Percentiles rank a stretch among this genome's conserved stretches.
Evolutionary conservation across 805 yeast species (phyloP).

Genomic region (Candida jianshihensis): DNA sequence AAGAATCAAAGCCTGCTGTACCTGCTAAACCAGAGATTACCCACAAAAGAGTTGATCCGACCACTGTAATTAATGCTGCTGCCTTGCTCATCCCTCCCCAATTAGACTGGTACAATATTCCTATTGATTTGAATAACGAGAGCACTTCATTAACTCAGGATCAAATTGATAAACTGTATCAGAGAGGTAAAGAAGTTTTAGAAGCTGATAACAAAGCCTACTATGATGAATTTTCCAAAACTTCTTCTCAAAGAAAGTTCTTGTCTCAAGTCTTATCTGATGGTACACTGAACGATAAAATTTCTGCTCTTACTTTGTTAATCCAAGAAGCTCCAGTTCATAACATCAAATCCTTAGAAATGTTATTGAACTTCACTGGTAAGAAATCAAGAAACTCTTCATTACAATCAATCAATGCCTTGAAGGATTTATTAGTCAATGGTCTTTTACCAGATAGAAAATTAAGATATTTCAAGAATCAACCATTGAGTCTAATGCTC

Average conservation of each 20-base stretch:
- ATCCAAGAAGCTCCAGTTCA: conserved; percentile 95
- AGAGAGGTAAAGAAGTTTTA: conserved; percentile 58
- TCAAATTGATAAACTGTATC: conserved; percentile 53
- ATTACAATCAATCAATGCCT: conserved; percentile 79
- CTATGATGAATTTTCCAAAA: conserved; percentile 64
- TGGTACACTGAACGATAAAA: conserved; percentile 94
- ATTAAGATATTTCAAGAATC: conserved; percentile 71
- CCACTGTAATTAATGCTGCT: conserved; percentile 43
- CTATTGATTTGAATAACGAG: conserved; percentile 26
- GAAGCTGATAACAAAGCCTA: conserved; percentile 68
- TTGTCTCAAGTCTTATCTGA: conserved; percentile 79
- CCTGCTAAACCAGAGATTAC: conserved; percentile 16
- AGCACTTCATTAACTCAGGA: conserved; percentile 32
- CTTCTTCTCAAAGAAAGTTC: conserved; percentile 79
- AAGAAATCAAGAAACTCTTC: conserved; percentile 94
- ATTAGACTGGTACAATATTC: conserved; percentile 71
- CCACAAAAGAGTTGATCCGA: conserved; percentile 25
- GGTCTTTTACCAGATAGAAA: conserved; percentile 87
- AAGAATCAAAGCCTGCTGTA: conserved; percentile 10
- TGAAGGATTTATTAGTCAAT: conserved; percentile 79
- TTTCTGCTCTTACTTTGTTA: conserved; percentile 86
- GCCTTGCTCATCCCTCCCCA: conserved; percentile 54
- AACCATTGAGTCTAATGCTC: conserved; percentile 39
- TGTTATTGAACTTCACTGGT: conserved; percentile 68
- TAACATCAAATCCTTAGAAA: conserved; percentile 76